A percentile compares a stretch with the other conserved stretches of the same genome.
Conservation (phyloP, 306 rosid genomes). For the Medicago truncatula region DNA sequence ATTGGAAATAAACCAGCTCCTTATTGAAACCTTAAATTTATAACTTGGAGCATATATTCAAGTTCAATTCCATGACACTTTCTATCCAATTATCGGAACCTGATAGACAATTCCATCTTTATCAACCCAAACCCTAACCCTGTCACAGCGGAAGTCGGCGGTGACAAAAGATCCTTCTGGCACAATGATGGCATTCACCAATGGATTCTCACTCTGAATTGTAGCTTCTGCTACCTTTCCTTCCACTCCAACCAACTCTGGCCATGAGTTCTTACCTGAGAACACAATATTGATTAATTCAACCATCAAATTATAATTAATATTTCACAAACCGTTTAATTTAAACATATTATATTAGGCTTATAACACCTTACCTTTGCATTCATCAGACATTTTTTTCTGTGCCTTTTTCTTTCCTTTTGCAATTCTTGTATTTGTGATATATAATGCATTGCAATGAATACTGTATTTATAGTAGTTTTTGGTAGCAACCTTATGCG, state of each 20-base stretch:
- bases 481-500: not conserved
- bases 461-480: conserved; percentile 34
- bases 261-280: conserved; percentile 64
- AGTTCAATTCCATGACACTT: too few species aligned
- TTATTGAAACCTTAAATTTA: not conserved
- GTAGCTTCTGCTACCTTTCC: conserved; percentile 50
- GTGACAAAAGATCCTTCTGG: conserved; percentile 30
- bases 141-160: conserved; percentile 42
- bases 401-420: not conserved
- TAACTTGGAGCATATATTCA: not conserved
- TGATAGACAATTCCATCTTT: conserved; percentile 32
- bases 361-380: conserved; percentile 13
- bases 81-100: not conserved
- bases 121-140: conserved; percentile 63
- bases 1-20: not conserved
- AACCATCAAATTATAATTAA: not conserved
- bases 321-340: not conserved
- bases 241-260: conserved; percentile 53
- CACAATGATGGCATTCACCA: conserved; percentile 43
- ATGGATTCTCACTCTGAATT: conserved; percentile 57
- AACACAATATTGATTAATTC: not conserved
- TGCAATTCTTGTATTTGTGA: conserved; percentile 2
- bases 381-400: conserved; percentile 27
- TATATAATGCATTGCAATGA: not conserved
- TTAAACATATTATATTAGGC: too few species aligned